Evolutionary conservation across 805 yeast genomes (phyloP).

Genomic region (Wickerhamiella domercqiae): DNA sequence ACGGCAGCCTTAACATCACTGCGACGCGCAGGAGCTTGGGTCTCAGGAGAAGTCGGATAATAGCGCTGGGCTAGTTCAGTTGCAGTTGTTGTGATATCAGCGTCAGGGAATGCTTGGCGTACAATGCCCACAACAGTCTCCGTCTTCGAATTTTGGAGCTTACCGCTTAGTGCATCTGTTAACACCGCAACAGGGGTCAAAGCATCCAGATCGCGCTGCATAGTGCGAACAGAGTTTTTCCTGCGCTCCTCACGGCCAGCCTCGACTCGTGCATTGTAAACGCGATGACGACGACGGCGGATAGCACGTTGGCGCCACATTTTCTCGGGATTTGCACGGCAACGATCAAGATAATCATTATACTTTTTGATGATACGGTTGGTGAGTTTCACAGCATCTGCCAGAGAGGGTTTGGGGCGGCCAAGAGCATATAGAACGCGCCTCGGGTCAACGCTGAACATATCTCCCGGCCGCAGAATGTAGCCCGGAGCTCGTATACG

Average conservation of each 20-base stretch:
- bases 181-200: constrained; percentile 24
- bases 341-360: constrained; percentile 56
- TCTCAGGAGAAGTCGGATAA: background rate
- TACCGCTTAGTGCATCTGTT: constrained; percentile 17
- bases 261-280: constrained; percentile 12
- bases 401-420: constrained; percentile 60
- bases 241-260: constrained; percentile 12
- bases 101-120: background rate
- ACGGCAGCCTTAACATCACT: constrained; percentile 20
- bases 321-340: constrained; percentile 39
- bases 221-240: constrained; percentile 32
- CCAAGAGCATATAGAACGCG: constrained; percentile 78
- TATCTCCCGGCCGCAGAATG: constrained; percentile 68
- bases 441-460: constrained; percentile 73
- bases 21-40: background rate
- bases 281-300: constrained; percentile 16
- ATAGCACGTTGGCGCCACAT: constrained; percentile 30
- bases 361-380: constrained; percentile 56
- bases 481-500: constrained; percentile 64
- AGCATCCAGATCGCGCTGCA: constrained; percentile 29
- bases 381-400: constrained; percentile 53
- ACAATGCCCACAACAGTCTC: background rate
- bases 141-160: background rate
- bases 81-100: background rate
- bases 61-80: background rate